phyloP scores from a whole-genome alignment of 768 basidiomycete species.

The Ramaria rubella region DNA sequence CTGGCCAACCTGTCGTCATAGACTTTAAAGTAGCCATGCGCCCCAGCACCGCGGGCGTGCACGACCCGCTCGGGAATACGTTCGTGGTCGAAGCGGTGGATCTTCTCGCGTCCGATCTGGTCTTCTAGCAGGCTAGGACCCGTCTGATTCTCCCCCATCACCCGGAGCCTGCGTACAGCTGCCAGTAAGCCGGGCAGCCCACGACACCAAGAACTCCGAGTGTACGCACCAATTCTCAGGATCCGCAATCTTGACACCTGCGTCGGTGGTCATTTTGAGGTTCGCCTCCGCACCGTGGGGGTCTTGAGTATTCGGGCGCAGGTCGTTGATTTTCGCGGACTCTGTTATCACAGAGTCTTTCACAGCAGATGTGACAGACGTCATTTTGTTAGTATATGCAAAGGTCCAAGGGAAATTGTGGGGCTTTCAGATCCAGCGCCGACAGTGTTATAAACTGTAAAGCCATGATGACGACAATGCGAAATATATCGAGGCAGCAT shows the following conservation, averaged over 20 bases:
- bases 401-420: no score
- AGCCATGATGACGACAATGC: no score
- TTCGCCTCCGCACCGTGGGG: background rate
- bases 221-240: slow-evolving; percentile 56
- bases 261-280: slow-evolving; percentile 43
- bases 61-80: slow-evolving; percentile 84
- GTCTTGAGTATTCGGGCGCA: background rate
- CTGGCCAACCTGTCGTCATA: slow-evolving; percentile 61
- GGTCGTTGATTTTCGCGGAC: background rate
- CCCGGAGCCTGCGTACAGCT: background rate
- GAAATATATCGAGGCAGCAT: no score
- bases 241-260: slow-evolving; percentile 50
- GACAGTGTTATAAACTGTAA: no score
- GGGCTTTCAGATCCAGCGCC: no score
- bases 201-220: background rate
- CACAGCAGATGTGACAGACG: background rate
- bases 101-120: slow-evolving; percentile 67
- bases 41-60: slow-evolving; percentile 66
- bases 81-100: slow-evolving; percentile 79
- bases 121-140: slow-evolving; percentile 80
- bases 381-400: background rate
- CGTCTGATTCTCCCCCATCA: background rate
- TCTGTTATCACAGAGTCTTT: background rate
- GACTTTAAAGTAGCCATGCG: slow-evolving; percentile 79
- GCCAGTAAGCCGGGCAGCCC: background rate